Evolutionary conservation across 306 rosid genomes (phyloP), one percentile per base, ranked within the genome.

Genomic region (Corylus avellana): DNA sequence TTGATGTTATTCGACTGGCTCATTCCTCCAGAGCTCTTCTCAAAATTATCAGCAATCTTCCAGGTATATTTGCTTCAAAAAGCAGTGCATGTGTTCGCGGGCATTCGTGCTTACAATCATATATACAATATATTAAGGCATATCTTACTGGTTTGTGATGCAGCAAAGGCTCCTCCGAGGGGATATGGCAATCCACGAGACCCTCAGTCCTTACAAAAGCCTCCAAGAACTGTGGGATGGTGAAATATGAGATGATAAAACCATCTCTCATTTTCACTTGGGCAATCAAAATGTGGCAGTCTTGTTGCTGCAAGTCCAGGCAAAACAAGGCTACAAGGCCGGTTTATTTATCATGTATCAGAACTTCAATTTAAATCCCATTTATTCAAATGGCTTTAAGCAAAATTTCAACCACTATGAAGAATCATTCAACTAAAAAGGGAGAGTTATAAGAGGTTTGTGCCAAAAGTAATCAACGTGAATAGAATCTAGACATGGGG

Each of bases 191-290:
- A 49, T 89, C 72, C 96, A 91, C 44, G 86, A 84, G 79, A 86
- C 76, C 63, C 61, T 68, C n/a, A 87, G 96, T 81, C 96, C 96
- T 57, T 91, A 89, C 77, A 89, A 77, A 79, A 87, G 89, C 74
- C 83, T 91, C n/a, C 77, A 87, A 72, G 93, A 89, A 53, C 62
- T 89, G 70, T 91, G 96, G 96, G 93, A 91, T 87, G 96, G 93
- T 75, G 91, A 91, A 87, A 87, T 89, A 77, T 91, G 90, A 87
- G 73, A 67, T 39, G 64, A 71, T 42, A 46, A 51, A 37, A 29
- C 37, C 5, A 8, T 53, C 29, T 59, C 18, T 25, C 82, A 42
- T 66, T 11, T 37, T 16, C 17, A 17, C 37, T 66, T 64, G 12
- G 8, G 35, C 25, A 17, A 64, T 32, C 48, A 59, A 27, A 35